These are phyloP conservation scores for Colletotrichum coccodes DNA, from an alignment of 2,329 filamentous ascomycete genomes.

Conservation along the genomic window DNA sequence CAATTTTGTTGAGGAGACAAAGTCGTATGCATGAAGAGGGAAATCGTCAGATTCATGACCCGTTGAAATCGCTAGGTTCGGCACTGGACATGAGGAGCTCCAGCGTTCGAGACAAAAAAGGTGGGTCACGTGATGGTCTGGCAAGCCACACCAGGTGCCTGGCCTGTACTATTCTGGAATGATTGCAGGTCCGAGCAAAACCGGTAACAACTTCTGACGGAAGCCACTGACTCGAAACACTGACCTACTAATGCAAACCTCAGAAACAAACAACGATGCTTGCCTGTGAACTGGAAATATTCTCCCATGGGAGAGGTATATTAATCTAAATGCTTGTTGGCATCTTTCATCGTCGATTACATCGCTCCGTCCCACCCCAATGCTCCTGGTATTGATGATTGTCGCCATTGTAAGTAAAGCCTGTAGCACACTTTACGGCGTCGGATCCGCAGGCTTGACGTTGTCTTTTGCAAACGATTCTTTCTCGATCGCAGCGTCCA, in stretches of 20 bases:
- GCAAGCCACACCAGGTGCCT: not conserved
- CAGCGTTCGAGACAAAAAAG: constrained; percentile 11
- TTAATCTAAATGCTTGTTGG: constrained; percentile 6
- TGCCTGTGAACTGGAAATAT: not conserved
- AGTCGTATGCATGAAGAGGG: constrained; percentile 12
- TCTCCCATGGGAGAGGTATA: not conserved
- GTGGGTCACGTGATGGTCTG: constrained; percentile 6
- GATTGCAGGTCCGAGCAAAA: constrained; percentile 1
- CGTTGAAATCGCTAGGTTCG: constrained; percentile 19
- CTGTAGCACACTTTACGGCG: constrained; percentile 18
- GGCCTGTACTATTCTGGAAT: not conserved
- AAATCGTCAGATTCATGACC: constrained; percentile 29
- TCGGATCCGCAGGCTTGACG: constrained; percentile 31
- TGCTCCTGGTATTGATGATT: not conserved
- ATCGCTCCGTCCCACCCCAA: not conserved
- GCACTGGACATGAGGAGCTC: constrained; percentile 12
- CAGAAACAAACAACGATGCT: not conserved
- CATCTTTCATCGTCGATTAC: not conserved
- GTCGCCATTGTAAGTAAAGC: not conserved
- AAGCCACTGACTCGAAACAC: not conserved
- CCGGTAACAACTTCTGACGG: not conserved
- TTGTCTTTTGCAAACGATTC: constrained; percentile 65
- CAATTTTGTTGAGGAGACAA: constrained; percentile 16
- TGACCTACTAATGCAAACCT: not conserved
- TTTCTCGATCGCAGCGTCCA: constrained; percentile 85